Evolutionary conservation across 345 rosid species (phyloP), one percentile per base, ranked within the genome.

Genomic region (Balakata baccata): DNA sequence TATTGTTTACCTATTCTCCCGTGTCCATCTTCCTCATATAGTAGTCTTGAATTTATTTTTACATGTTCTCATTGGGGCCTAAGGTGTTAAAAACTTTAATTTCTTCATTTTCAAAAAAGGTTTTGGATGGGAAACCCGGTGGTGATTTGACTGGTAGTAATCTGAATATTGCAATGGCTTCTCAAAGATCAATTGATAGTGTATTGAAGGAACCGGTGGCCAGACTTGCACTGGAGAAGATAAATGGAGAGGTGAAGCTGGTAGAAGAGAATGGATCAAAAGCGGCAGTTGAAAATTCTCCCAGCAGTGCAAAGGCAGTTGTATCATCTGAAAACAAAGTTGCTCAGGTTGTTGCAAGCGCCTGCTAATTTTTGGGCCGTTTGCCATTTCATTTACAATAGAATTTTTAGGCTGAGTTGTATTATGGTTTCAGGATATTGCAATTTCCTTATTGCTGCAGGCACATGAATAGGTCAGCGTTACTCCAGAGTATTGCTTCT

Each of bases 311-410:
- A 8, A 57, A 74, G 37, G 11, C 70, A 12, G 77, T 53, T 41
- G 77, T 49, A 49, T 72, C 66, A 14, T 77, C 76, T 6, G 82
- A 72, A 45, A 73, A 75, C 45, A 75, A 60, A 14, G 65, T 46
- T 12, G 38, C 58, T 37, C 64, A 68, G 25, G 83, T 66, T 22
- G 75, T 80, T 50, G 85, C 85, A n/a, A 78, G 85, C 69, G 87
- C 86, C 70, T 85, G 87, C 79, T 89, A 64, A 86, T 20, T 64
- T 72, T 69, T 68, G n/a, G 52, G 45, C 0, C 3, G 60, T 66
- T 57, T 11, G 10, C 47, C 11, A 18, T 66, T 39, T 11, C 13
- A 61, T 50, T 69, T 64, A 64, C 75, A 46, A 58, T 69, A 68
- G 75, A 50, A 59, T 34, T 29, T n/a, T n/a, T 64, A 43, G 65